Evolutionary conservation across 2,329 filamentous ascomycete genomes (phyloP).

Genomic region (Xylaria arbuscula): DNA sequence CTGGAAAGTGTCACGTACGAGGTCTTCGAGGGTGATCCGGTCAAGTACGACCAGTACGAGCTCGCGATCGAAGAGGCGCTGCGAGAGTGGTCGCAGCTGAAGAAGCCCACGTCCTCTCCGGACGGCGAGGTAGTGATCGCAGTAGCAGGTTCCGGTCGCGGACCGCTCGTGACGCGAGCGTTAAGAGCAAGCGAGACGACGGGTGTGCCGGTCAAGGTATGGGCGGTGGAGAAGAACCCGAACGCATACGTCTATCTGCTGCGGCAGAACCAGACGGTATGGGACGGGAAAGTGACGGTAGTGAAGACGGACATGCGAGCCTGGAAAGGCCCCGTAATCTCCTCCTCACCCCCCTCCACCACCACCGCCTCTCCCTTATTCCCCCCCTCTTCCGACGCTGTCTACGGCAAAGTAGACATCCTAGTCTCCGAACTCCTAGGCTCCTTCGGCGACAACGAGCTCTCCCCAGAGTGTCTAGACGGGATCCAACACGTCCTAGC

Average conservation of each 20-base stretch:
- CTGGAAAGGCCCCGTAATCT: conserved; percentile 83
- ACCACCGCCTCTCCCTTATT: too few relatives aligned
- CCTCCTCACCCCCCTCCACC: conserved; percentile 46
- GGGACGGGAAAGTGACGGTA: conserved; percentile 83
- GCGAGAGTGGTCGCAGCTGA: conserved; percentile 77
- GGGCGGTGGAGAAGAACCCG: conserved; percentile 97
- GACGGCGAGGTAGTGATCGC: conserved; percentile 80
- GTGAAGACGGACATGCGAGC: conserved; percentile 97
- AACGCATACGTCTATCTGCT: conserved; percentile 96
- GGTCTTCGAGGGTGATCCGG: conserved; percentile 96
- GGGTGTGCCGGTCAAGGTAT: conserved; percentile 83
- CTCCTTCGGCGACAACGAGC: conserved; percentile 96
- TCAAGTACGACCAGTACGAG: conserved; percentile 98
- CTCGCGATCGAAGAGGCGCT: conserved; percentile 83
- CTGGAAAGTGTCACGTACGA: conserved; percentile 98
- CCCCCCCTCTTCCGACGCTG: conserved; percentile 47
- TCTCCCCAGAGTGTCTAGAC: conserved; percentile 95
- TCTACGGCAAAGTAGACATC: conserved; percentile 82
- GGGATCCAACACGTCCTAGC: conserved; percentile 92
- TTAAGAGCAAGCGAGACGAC: conserved; percentile 81
- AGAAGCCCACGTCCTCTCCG: conserved; percentile 78
- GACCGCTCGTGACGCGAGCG: conserved; percentile 88
- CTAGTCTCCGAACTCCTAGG: conserved; percentile 93
- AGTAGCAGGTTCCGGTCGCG: conserved; percentile 92
- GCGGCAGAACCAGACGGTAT: conserved; percentile 83